phyloP scores from a whole-genome alignment of 1,139 yeast genomes.

The Geotrichum australiense region DNA sequence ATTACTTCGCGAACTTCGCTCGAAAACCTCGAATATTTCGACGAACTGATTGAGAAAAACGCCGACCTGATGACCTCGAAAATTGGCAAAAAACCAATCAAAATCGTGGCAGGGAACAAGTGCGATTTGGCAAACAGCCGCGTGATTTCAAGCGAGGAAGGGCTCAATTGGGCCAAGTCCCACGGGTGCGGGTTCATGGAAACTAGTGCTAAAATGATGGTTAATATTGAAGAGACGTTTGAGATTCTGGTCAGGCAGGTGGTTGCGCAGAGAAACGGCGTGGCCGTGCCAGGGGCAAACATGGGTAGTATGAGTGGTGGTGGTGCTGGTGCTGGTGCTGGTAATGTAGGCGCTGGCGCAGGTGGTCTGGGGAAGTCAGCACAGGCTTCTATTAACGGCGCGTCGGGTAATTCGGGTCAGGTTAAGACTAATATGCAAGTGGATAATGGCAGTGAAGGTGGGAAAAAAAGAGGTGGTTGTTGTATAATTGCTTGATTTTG shows the following conservation, averaged over 20 bases:
- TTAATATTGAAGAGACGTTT: conserved; percentile 85
- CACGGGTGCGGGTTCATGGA: conserved; percentile 78
- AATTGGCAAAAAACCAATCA: conserved; percentile 27
- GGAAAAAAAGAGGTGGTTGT: conserved; percentile 11
- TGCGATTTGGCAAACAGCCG: conserved; percentile 69
- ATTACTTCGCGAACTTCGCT: conserved; percentile 76
- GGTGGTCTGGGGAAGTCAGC: neutral
- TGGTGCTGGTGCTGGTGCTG: neutral
- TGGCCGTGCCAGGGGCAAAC: neutral
- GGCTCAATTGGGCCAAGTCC: conserved; percentile 64
- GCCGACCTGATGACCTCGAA: conserved; percentile 37
- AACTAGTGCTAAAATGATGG: conserved; percentile 82
- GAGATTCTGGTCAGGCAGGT: conserved; percentile 60
- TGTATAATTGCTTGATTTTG: conserved; percentile 7
- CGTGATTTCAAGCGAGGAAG: conserved; percentile 76
- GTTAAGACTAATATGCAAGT: neutral
- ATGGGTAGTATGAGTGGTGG: neutral
- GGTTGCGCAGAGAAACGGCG: conserved; percentile 17
- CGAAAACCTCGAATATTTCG: conserved; percentile 72
- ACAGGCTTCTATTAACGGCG: neutral
- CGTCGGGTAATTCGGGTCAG: neutral
- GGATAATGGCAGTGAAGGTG: conserved; percentile 1
- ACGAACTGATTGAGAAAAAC: conserved; percentile 78
- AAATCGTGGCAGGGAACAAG: conserved; percentile 35
- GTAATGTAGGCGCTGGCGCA: neutral